Percentiles rank a stretch among this genome's conserved stretches.
phyloP scores from a whole-genome alignment of 306 rosid genomes.

The Citrullus mucosospermus region DNA sequence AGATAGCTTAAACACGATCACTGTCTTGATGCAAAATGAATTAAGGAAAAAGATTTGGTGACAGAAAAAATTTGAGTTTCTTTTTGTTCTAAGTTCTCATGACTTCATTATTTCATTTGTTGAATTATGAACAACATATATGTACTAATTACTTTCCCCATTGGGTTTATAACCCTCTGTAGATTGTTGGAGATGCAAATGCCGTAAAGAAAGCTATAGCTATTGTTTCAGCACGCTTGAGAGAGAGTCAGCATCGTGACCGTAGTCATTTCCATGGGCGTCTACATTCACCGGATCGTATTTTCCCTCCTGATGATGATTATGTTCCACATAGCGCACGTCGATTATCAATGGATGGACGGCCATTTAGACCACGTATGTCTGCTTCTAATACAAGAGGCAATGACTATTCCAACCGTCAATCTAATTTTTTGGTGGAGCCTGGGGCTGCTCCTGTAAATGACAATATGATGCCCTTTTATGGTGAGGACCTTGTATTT shows the following conservation, averaged over 20 bases:
- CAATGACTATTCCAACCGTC: conserved; percentile 41
- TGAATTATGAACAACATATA: background rate
- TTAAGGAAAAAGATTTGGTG: background rate
- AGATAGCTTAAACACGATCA: background rate
- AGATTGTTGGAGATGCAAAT: conserved; percentile 78
- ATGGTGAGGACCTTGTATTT: conserved; percentile 71
- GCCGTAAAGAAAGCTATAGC: conserved; percentile 65
- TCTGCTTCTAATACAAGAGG: conserved; percentile 36
- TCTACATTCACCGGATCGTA: conserved; percentile 65
- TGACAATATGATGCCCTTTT: conserved; percentile 44
- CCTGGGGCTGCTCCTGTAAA: conserved; percentile 39
- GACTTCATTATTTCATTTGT: background rate
- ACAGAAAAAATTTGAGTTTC: background rate
- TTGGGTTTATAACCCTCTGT: conserved; percentile 15
- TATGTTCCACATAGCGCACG: conserved; percentile 58
- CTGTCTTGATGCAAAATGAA: background rate
- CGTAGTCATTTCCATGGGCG: conserved; percentile 79
- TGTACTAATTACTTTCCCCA: background rate
- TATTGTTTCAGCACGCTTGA: conserved; percentile 65
- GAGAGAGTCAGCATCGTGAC: conserved; percentile 99
- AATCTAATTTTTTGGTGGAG: conserved; percentile 45
- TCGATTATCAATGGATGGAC: conserved; percentile 54
- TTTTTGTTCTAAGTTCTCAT: background rate
- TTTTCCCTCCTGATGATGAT: conserved; percentile 75
- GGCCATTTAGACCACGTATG: conserved; percentile 46